Conservation (phyloP, 306 rosid genomes). For the Malus orientalis region DNA sequence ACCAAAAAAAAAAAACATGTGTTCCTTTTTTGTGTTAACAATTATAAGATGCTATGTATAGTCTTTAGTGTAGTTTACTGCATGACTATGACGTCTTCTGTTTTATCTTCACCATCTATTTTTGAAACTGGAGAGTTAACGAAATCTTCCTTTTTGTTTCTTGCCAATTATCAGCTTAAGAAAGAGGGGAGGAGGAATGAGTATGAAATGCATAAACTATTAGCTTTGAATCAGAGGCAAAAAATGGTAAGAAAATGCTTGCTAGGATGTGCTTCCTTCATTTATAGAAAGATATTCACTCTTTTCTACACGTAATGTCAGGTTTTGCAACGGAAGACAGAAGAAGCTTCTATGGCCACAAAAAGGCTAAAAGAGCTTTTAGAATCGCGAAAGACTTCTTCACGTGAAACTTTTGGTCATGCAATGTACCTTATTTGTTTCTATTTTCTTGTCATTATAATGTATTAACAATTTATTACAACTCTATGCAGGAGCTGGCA, state of each 20-base stretch:
- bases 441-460: not conserved
- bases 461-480: constrained; percentile 3
- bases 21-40: not conserved
- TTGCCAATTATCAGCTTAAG: constrained; percentile 64
- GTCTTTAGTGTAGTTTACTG: not conserved
- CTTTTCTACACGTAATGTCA: constrained; percentile 15
- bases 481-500: constrained; percentile 35
- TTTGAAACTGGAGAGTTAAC: not conserved
- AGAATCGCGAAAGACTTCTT: constrained; percentile 71
- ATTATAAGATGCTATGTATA: not conserved
- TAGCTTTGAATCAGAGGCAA: constrained; percentile 93
- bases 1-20: not conserved
- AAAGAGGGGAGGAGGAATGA: constrained; percentile 97
- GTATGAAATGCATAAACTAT: constrained; percentile 89
- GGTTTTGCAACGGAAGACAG: constrained; percentile 96
- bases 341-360: constrained; percentile 89
- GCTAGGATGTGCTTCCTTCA: not conserved
- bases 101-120: not conserved
- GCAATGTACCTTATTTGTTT: constrained; percentile 5
- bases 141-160: not conserved
- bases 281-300: constrained; percentile 12
- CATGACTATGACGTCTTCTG: not conserved
- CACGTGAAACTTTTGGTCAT: constrained; percentile 61
- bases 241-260: constrained; percentile 60
- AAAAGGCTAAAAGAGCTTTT: constrained; percentile 86